Percentiles rank a stretch among this genome's conserved stretches.
Evolutionary conservation across 2,329 filamentous ascomycete species (phyloP).

Genomic region (Boeremia exigua): DNA sequence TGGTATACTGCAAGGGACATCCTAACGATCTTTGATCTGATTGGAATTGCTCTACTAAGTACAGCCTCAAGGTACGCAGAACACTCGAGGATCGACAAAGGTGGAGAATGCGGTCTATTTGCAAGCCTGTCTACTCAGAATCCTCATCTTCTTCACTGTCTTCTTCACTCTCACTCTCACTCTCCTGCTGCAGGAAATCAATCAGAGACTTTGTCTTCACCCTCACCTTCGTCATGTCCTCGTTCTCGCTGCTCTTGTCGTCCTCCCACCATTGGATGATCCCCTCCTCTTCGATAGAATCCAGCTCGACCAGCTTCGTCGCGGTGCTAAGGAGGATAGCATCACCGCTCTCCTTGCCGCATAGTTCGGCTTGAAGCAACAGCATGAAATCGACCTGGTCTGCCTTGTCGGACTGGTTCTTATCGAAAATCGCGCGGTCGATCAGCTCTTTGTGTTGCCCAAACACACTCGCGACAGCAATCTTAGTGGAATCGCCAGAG

Average conservation of each 20-base stretch:
- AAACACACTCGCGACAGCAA: constrained; percentile 51
- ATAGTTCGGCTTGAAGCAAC: constrained; percentile 80
- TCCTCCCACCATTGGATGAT: constrained; percentile 90
- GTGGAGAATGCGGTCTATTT: not conserved
- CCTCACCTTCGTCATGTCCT: constrained; percentile 73
- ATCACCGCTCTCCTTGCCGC: constrained; percentile 68
- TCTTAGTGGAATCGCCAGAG: constrained; percentile 45
- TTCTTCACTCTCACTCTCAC: constrained; percentile 68
- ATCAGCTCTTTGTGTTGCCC: constrained; percentile 65
- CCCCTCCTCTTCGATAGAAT: constrained; percentile 87
- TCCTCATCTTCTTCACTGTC: constrained; percentile 56
- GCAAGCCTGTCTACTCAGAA: constrained; percentile 27
- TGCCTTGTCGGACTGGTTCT: constrained; percentile 56
- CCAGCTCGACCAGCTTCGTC: constrained; percentile 83
- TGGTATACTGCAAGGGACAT: not conserved
- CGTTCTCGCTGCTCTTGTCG: constrained; percentile 68
- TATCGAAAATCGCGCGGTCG: constrained; percentile 65
- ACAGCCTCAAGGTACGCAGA: not conserved
- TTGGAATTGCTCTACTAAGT: not conserved
- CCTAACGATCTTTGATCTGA: no score
- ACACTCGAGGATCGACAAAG: not conserved
- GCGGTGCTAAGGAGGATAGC: constrained; percentile 76
- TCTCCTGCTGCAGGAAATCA: constrained; percentile 78
- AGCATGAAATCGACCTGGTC: constrained; percentile 89
- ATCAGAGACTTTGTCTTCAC: constrained; percentile 79